These are phyloP conservation scores for Silene conica DNA, from an alignment of 148 eudicot species.

Conservation along the genomic window DNA sequence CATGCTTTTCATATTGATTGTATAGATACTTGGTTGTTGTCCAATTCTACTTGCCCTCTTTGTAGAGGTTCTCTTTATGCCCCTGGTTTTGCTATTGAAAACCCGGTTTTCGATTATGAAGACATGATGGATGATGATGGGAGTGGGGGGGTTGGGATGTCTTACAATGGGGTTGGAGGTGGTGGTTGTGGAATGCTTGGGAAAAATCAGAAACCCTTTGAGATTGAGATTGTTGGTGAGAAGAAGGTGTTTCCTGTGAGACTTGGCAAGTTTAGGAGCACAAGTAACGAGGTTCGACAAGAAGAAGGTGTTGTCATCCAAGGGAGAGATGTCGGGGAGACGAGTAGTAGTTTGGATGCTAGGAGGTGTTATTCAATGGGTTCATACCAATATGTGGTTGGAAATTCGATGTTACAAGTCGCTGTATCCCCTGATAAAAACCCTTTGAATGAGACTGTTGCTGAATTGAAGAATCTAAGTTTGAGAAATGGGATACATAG, in stretches of 20 bases:
- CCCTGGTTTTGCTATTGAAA: constrained; percentile 52
- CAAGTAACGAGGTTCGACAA: constrained; percentile 28
- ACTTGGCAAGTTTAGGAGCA: constrained; percentile 71
- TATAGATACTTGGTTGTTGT: constrained; percentile 86
- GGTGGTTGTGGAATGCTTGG: constrained; percentile 2
- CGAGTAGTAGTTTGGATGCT: constrained; percentile 73
- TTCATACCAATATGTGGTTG: constrained; percentile 77
- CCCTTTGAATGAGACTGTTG: constrained; percentile 16
- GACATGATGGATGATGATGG: constrained; percentile 35
- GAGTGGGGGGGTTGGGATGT: constrained; percentile 34
- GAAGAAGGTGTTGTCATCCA: constrained; percentile 14
- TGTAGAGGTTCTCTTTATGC: constrained; percentile 74
- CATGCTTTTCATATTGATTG: constrained; percentile 93
- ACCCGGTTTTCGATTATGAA: constrained; percentile 58
- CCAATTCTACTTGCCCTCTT: constrained; percentile 85
- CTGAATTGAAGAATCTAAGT: neutral
- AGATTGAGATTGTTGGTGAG: constrained; percentile 29
- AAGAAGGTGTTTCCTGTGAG: constrained; percentile 74
- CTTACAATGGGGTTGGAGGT: neutral
- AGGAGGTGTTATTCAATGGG: constrained; percentile 98
- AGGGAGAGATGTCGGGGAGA: constrained; percentile 53
- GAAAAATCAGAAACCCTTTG: constrained; percentile 26
- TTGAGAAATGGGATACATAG: constrained; percentile 31
- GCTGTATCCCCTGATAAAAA: constrained; percentile 36
- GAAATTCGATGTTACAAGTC: constrained; percentile 63